A percentile compares a stretch with the other conserved stretches of the same genome.
phyloP scores from a whole-genome alignment of 2,329 filamentous ascomycete species.

The Botryotinia narcissicola region DNA sequence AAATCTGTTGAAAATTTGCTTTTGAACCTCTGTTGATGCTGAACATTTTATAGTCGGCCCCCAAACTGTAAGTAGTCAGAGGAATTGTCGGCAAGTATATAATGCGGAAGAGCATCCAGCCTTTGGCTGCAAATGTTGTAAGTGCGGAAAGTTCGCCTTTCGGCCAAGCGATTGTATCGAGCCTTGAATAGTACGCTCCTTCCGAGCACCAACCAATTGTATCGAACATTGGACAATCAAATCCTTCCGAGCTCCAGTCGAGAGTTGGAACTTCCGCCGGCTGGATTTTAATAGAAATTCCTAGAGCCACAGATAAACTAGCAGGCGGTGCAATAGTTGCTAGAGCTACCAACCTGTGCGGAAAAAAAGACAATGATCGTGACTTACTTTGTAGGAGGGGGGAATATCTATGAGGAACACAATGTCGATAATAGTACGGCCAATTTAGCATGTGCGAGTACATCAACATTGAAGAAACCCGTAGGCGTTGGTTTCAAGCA shows the following conservation, averaged over 20 bases:
- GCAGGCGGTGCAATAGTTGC: conserved; percentile 5
- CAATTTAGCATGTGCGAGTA: conserved; percentile 11
- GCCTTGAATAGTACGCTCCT: neutral
- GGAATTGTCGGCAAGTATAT: neutral
- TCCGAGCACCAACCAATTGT: neutral
- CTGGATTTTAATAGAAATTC: neutral
- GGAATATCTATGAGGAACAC: neutral
- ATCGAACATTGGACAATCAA: neutral
- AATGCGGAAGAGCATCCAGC: neutral
- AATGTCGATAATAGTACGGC: no score
- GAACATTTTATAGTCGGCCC: neutral
- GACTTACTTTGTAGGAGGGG: neutral
- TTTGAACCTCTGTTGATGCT: neutral
- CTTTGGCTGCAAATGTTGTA: neutral
- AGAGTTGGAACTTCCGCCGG: neutral
- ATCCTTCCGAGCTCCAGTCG: neutral
- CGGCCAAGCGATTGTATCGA: neutral
- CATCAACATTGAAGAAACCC: conserved; percentile 17
- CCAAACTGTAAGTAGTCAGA: neutral
- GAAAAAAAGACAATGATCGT: neutral
- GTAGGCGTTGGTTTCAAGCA: conserved; percentile 19
- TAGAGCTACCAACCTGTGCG: conserved; percentile 6
- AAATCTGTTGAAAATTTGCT: neutral
- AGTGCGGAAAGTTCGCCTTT: neutral
- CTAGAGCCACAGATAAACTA: conserved; percentile 17